Conservation (phyloP, 306 rosid species). For the Abrus precatorius region DNA sequence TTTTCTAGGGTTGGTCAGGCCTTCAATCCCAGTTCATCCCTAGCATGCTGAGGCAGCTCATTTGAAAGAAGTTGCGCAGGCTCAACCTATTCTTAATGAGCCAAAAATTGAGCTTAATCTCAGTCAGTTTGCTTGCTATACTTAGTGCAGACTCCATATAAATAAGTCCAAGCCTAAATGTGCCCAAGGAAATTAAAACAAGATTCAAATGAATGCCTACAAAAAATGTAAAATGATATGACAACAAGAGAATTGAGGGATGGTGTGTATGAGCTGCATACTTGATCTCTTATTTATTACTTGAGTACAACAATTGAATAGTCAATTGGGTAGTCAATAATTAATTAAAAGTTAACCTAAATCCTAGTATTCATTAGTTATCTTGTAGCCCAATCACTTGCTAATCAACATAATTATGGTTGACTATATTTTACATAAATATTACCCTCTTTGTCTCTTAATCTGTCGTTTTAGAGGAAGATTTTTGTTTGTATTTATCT, state of each 20-base stretch:
- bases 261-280: neutral
- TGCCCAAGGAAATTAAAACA: constrained; percentile 1
- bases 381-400: neutral
- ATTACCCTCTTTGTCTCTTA: neutral
- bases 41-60: neutral
- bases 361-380: neutral
- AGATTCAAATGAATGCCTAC: neutral
- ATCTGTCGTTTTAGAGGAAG: too few relatives aligned
- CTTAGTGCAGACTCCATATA: neutral
- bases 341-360: neutral
- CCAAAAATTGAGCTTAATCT: neutral
- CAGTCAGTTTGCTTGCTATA: neutral
- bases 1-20: neutral
- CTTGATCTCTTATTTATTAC: neutral
- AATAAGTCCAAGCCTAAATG: neutral
- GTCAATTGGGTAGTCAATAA: neutral
- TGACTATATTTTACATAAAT: neutral
- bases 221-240: neutral
- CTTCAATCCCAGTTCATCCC: neutral
- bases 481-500: too few relatives aligned
- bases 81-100: neutral
- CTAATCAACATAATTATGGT: neutral
- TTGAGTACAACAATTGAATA: neutral
- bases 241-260: too few relatives aligned
- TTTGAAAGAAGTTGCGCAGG: neutral